A percentile compares a stretch with the other conserved stretches of the same genome.
phyloP scores from a whole-genome alignment of 176 grass and related monocot genomes.

The Bonia amplexicaulis region DNA sequence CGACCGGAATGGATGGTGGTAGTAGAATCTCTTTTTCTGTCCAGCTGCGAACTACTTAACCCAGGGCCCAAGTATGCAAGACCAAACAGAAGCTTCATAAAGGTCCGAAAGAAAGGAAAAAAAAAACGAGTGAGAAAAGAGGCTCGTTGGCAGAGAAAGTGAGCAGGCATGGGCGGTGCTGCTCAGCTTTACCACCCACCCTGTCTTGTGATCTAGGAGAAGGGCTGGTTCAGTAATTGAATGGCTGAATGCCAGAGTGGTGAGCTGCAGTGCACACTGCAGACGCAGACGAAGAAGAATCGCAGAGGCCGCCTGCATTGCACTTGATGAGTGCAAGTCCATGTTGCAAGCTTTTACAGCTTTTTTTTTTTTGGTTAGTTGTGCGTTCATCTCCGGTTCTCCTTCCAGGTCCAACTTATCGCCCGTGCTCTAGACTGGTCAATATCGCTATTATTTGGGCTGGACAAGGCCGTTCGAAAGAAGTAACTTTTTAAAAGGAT shows the following conservation, averaged over 20 bases:
- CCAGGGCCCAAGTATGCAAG: neutral
- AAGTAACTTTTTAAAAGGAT: too few species aligned
- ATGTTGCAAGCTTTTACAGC: slow-evolving; percentile 12
- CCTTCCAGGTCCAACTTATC: neutral
- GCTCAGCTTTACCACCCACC: neutral
- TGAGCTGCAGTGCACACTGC: neutral
- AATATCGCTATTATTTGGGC: too few species aligned
- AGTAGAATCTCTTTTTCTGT: neutral
- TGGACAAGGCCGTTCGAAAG: too few species aligned
- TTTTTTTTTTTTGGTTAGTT: neutral
- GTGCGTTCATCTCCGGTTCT: neutral
- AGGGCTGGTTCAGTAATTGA: neutral
- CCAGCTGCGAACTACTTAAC: neutral
- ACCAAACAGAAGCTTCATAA: neutral
- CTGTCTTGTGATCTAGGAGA: neutral
- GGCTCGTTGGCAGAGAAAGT: neutral
- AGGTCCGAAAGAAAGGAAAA: neutral
- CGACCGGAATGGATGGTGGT: neutral
- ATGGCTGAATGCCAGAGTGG: neutral
- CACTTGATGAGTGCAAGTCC: slow-evolving; percentile 5
- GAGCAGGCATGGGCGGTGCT: neutral
- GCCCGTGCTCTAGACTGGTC: too few species aligned
- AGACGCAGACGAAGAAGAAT: neutral
- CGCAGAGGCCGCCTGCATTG: neutral
- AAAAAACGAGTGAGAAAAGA: neutral